These are phyloP conservation scores for Talaromyces thailandensis DNA, from an alignment of 495 filamentous ascomycete species.

Conservation along the genomic window DNA sequence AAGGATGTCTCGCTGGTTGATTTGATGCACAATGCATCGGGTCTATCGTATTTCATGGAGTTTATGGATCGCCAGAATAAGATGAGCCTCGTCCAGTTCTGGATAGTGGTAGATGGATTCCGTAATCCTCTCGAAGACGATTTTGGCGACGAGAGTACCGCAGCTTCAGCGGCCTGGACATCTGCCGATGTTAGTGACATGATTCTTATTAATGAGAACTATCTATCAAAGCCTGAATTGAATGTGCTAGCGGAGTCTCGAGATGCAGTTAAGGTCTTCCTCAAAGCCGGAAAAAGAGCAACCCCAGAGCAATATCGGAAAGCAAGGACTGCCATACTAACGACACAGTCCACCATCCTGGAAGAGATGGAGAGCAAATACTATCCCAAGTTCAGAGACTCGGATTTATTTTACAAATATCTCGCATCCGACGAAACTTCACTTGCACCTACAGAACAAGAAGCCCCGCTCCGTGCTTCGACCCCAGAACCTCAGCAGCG, in stretches of 20 bases:
- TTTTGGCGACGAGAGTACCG: conserved; percentile 55
- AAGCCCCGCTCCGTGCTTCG: conserved; percentile 12
- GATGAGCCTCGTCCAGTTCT: conserved; percentile 92
- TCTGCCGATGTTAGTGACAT: conserved; percentile 80
- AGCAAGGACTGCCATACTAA: conserved; percentile 72
- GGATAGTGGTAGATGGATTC: conserved; percentile 95
- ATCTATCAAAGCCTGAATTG: conserved; percentile 73
- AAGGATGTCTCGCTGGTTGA: conserved; percentile 70
- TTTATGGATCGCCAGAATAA: conserved; percentile 90
- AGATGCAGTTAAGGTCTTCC: conserved; percentile 61
- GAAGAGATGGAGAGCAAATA: conserved; percentile 73
- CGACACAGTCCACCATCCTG: conserved; percentile 71
- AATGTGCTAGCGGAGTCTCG: conserved; percentile 63
- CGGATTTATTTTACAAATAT: conserved; percentile 91
- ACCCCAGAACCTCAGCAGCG: conserved; percentile 19
- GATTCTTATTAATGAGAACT: conserved; percentile 80
- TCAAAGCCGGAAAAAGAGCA: conserved; percentile 66
- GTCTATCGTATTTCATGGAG: conserved; percentile 98
- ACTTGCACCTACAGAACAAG: conserved; percentile 21
- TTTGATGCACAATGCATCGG: conserved; percentile 76
- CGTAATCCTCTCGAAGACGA: conserved; percentile 95
- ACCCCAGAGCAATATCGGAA: conserved; percentile 72
- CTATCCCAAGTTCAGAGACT: conserved; percentile 80
- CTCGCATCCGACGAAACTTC: conserved; percentile 80
- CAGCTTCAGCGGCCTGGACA: conserved; percentile 63